Evolutionary conservation across 805 yeast species (phyloP), one percentile per base, ranked within the genome.

Genomic region (Nakazawaea sp.): DNA sequence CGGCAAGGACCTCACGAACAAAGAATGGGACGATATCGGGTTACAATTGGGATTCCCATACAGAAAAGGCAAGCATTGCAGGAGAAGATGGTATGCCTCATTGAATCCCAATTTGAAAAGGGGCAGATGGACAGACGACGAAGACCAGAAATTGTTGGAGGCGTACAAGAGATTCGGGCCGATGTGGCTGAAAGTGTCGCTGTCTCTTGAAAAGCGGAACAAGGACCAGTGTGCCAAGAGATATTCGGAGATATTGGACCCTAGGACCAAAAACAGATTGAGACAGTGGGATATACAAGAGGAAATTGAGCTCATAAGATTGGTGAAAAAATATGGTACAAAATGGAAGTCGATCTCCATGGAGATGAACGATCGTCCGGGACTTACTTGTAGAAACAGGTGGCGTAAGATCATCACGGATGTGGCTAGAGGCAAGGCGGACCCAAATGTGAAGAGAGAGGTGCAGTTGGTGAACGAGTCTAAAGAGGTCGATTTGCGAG

Each of bases 161-260:
- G 87, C 92, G 2, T 83, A 72, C 53, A 62, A 71, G 33, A 70
- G 66, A 45, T 70, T 73, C 53, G 97, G 97, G 0, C 70, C 95
- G 0, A 72, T 78, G 21, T 89, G 97, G 97, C 84, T 83, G 44
- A 80, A 80, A 48, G 88, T 89, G 9, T 78, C 95, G 0, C 59
- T 68, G 35, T 79, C 73, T 36, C 82, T 89, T 10, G 73, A 75
- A 3, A 95, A 96, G 4, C 68, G 97, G 52, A 89, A 95, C 0
- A 96, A 88, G 51, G 96, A 88, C 56, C 97, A 89, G 61, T 89
- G 97, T 63, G 85, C 95, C 2, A 89, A 89, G 52, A 64, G 97
- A 49, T 89, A 85, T 54, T 76, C 80, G 12, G 97, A 89, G 51
- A 96, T 87, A 2, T 57, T 89, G 41, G 92, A 86, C 48, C 96